These are phyloP conservation scores for Ogataea nakhonphanomensis DNA, from an alignment of 805 yeast species.

Conservation along the genomic window DNA sequence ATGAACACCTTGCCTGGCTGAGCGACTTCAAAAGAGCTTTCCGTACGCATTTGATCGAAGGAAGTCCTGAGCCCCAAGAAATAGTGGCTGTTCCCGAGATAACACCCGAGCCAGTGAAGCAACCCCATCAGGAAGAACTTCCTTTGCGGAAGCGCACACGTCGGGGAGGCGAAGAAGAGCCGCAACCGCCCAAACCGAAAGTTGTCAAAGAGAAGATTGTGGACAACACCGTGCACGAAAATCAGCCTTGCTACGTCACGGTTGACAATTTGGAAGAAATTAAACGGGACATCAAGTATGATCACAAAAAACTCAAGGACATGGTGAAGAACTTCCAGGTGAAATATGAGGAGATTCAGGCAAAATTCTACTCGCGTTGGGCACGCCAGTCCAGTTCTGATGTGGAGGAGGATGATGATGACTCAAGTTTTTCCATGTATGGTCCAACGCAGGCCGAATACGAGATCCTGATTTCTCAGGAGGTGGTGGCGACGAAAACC, in stretches of 20 bases:
- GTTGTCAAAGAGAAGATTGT: conserved; percentile 7
- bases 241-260: conserved; percentile 22
- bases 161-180: conserved; percentile 6
- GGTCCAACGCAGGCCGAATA: conserved; percentile 33
- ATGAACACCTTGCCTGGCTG: conserved; percentile 1
- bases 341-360: conserved; percentile 23
- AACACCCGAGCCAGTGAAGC: conserved; percentile 4
- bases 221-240: conserved; percentile 2
- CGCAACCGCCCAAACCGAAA: conserved; percentile 4
- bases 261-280: conserved; percentile 19
- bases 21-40: conserved; percentile 5
- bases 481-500: conserved; percentile 29
- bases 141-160: conserved; percentile 9
- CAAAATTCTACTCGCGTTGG: conserved; percentile 26
- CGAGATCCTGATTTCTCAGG: conserved; percentile 27
- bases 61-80: conserved; percentile 10
- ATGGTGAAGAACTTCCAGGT: conserved; percentile 19
- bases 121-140: conserved; percentile 3
- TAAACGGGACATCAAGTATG: conserved; percentile 12
- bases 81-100: conserved; percentile 1
- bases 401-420: conserved; percentile 15
- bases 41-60: conserved; percentile 5
- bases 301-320: conserved; percentile 8
- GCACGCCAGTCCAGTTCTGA: conserved; percentile 13
- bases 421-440: conserved; percentile 28